Base-by-base conservation (phyloP, 257 asterid genomes). In the Rubia yunnanensis region DNA sequence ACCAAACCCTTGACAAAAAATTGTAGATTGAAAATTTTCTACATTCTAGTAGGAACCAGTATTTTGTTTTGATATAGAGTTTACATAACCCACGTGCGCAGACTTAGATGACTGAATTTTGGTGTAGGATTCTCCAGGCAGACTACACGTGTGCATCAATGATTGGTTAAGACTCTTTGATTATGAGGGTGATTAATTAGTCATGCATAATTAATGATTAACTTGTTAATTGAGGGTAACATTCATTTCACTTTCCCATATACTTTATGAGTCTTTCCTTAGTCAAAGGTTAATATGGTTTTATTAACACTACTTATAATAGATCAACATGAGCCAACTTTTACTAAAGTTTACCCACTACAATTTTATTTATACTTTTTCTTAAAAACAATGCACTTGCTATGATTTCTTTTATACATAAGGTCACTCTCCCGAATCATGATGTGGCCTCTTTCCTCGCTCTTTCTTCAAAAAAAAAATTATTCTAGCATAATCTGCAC, bases 31-130 rank as follows among this genome's bases (percentile, higher is more conserved):
- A 53, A 53, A 53, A 8, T 14, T 13, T 53, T 53, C 11, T 2
- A 7, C 11, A 1, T 8, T 53, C 28, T 22, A 20, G 28, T 20
- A 44, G 52, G 20, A 6, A 44, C 22, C 2, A 44, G 52, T 7
- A 15, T 22, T 53, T 53, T 53, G 59, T 53, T 57, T 56, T 30
- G 52, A 17, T 44, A 44, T 44, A 13, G 1, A n/a, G n/a, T n/a
- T n/a, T 71, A 69, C 74, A 46, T 77, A 63, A 6, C 59, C 41
- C 84, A 87, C 87, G 91, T 84, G 95, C 91, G 91, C 95, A 82
- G 95, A 69, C 91, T 63, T 76, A 3, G 66, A 71, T 18, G 95
- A 87, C 89, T 63, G 1, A 48, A 13, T 10, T 18, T 28, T 64
- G 46, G 17, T 9, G 59, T 7, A 18, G 46, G 32, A 65, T 28